Evolutionary conservation across 2,329 filamentous ascomycete species (phyloP).

Genomic region (Ceratocystis colombiana): DNA sequence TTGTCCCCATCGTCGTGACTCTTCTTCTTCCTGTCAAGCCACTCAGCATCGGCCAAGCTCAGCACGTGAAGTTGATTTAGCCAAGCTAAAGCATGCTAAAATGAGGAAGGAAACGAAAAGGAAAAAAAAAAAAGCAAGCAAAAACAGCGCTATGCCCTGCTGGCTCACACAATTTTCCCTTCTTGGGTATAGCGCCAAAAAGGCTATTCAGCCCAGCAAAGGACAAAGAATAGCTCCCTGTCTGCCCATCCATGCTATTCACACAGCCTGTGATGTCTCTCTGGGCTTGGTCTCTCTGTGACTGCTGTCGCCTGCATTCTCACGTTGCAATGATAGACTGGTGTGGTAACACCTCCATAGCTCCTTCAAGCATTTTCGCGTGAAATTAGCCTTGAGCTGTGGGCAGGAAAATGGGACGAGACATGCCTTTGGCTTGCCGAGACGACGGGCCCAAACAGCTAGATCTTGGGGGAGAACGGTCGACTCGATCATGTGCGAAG

Average conservation of each 20-base stretch:
- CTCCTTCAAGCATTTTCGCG: not conserved
- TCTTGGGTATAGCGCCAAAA: slow-evolving; percentile 7
- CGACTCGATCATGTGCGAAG: too few species aligned
- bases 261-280: too few species aligned
- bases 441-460: not conserved
- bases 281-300: too few species aligned
- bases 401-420: slow-evolving; percentile 2
- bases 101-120: too few species aligned
- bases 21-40: not conserved
- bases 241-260: too few species aligned
- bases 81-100: not conserved
- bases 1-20: not conserved
- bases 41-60: not conserved
- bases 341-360: not conserved
- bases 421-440: slow-evolving; percentile 6
- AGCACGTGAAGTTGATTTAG: slow-evolving; percentile 14
- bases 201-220: slow-evolving; percentile 11
- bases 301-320: too few species aligned
- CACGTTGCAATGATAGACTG: not conserved
- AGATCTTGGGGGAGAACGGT: too few species aligned
- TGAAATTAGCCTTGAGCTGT: too few species aligned
- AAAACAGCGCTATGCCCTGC: not conserved
- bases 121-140: not conserved
- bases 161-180: not conserved
- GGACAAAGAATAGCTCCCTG: not conserved